Conservation (phyloP, 768 basidiomycete species). For the Mycena rosella region DNA sequence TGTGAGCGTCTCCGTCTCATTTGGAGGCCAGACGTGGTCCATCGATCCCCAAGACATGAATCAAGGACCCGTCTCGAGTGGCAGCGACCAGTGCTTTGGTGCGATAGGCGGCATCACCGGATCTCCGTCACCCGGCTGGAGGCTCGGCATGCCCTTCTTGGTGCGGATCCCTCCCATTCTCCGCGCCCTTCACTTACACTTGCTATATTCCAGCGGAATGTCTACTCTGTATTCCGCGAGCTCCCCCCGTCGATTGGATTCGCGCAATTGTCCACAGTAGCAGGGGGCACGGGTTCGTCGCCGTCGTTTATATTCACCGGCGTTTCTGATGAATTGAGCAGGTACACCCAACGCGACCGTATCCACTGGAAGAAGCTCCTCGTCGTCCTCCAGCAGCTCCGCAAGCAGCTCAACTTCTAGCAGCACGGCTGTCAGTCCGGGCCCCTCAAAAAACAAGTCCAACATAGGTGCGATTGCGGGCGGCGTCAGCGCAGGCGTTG, state of each 20-base stretch:
- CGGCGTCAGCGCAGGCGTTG: neutral
- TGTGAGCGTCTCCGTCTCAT: conserved; percentile 13
- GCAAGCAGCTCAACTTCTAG: neutral
- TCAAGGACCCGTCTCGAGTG: neutral
- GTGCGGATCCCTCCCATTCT: neutral
- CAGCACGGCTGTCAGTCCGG: neutral
- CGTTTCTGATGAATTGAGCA: neutral
- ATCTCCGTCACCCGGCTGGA: neutral
- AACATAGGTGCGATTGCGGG: neutral
- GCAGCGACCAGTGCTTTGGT: neutral
- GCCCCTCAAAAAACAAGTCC: neutral
- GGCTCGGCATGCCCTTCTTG: conserved; percentile 2
- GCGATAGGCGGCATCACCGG: neutral
- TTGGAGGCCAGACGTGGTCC: conserved; percentile 9
- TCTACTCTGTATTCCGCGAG: conserved; percentile 19
- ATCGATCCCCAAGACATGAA: conserved; percentile 10
- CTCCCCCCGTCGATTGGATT: conserved; percentile 13
- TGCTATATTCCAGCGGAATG: conserved; percentile 1
- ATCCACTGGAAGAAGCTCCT: neutral
- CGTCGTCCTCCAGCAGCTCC: neutral
- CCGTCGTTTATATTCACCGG: neutral
- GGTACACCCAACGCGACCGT: conserved; percentile 5
- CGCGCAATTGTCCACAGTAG: conserved; percentile 9
- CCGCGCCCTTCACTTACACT: neutral
- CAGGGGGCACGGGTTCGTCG: conserved; percentile 5